Conservation (phyloP, 495 filamentous ascomycete genomes). For the Annulohypoxylon maeteangense region DNA sequence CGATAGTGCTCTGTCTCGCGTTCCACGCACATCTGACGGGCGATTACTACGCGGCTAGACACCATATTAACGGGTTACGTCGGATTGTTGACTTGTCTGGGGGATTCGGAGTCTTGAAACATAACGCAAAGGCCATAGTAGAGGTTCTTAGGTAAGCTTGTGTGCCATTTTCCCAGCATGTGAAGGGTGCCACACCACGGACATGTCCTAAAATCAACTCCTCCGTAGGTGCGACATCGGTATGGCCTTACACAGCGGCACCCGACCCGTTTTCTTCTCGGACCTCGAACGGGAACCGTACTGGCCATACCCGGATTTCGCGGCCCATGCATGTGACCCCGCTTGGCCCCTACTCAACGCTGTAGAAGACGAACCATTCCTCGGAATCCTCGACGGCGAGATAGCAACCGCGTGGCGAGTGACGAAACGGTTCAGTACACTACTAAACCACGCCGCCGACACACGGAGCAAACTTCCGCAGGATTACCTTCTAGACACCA, state of each 20-base stretch:
- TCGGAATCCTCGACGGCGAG: constrained; percentile 23
- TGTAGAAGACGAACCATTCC: constrained; percentile 3
- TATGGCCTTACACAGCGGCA: constrained; percentile 46
- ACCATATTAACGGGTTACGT: constrained; percentile 53
- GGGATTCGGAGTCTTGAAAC: constrained; percentile 41
- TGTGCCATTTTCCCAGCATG: background rate
- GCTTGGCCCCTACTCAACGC: background rate
- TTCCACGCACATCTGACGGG: constrained; percentile 46
- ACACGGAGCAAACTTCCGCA: constrained; percentile 39
- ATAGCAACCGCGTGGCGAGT: constrained; percentile 48
- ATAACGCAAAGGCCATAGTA: constrained; percentile 45
- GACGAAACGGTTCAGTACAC: constrained; percentile 49
- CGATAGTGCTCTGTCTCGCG: constrained; percentile 47
- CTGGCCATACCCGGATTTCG: constrained; percentile 29
- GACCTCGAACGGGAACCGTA: constrained; percentile 44
- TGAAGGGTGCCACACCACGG: background rate
- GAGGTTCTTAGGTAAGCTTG: constrained; percentile 45
- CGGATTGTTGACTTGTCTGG: constrained; percentile 54
- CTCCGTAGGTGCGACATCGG: constrained; percentile 46
- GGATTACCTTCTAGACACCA: constrained; percentile 48
- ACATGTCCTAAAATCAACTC: background rate
- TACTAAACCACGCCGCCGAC: constrained; percentile 50
- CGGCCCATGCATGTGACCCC: background rate
- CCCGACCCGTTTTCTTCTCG: constrained; percentile 48
- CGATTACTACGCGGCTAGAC: constrained; percentile 44